Evolutionary conservation across 2,329 filamentous ascomycete species (phyloP), one percentile per base, ranked within the genome.

Genomic region (Fusarium sp.): DNA sequence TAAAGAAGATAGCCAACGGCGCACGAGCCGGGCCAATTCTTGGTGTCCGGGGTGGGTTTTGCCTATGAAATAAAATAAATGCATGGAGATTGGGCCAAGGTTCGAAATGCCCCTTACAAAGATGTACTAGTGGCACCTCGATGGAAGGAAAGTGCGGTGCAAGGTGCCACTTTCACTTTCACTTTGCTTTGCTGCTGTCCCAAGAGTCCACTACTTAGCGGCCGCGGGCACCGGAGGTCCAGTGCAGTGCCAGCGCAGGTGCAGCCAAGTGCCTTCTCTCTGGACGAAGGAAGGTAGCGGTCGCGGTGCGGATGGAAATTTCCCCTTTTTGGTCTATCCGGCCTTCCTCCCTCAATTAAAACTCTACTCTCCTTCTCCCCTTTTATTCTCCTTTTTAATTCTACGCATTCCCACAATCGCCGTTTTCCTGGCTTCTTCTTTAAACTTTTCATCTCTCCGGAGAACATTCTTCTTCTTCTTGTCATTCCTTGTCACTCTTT

Each of bases 321-420:
- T 80, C 78, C 77, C 78, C 77, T 79, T 80, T 79, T 78, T 62
- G 74, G 70, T 69, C 72, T 55, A 68, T 70, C 62, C 54, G 23
- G 42, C 41, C 45, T 60, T 38, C 51, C 60, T 68, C 63, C 68
- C 69, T 71, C 62, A 71, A 70, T 67, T 62, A 67, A 70, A 69
- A 68, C 57, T 64, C 70, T 57, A 53, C 68, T 65, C 57, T 66
- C 72, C 68, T 65, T 70, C 66, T 68, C 74, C 74, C 67, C 67
- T 71, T 75, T 68, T 62, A 53, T 64, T 45, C 65, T 74, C 64
- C 67, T 62, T 68, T 70, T 72, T 71, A 70, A 70, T 62, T 68
- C 67, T 71, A 38, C 68, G 44, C 67, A 50, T 69, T 60, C 56
- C 67, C 68, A 30, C 73, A 58, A 62, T 69, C 60, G 70, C 69